Evolutionary conservation across 441 rosid species (phyloP), one percentile per base, ranked within the genome.

Genomic region (Macaranga tanarius): DNA sequence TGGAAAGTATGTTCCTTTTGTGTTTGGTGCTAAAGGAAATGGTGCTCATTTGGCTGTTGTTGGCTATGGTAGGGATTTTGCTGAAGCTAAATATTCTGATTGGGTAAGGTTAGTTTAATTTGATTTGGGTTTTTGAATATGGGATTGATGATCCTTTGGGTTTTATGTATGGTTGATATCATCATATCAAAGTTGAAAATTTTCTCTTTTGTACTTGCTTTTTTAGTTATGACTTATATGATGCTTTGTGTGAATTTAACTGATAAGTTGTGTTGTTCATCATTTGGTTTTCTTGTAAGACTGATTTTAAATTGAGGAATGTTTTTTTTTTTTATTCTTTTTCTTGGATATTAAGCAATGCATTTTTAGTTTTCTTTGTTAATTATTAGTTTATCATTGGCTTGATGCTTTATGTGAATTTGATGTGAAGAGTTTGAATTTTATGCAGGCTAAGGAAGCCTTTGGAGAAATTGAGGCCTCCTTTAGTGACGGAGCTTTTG

Each of bases 81-180:
- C 95, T 1, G 76, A 81, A 60, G 97, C 97, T 62, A 94, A 92
- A 79, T 88, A 90, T 78, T 92, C 94, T 0, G 89, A 86, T 74
- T 90, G 99, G 99, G 91, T 89, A 55, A 89, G 95, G 97, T 94
- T 62, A 69, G 88, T 70, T 57, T 69, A 1, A 15, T 45, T 23
- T 20, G 12, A 1, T 55, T 55, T 52, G 57, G 15, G 23, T 5
- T 5, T 55, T 22, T 55, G 25, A 6, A 5, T 55, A n/a, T 55
- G 15, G 22, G 8, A 20, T 22, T 20, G 59, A 9, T 42, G 47
- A 42, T 42, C 57, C 8, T 54, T 19, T 54, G 17, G 9, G 2
- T 38, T 34, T 38, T 10, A 13, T 23, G 12, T 13, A 12, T 12
- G 31, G 22, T 56, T 13, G 10, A 57, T 13, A 10, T 73, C 8